Base-by-base conservation (phyloP, 2,329 filamentous ascomycete genomes). In the Fusarium irregulare region DNA sequence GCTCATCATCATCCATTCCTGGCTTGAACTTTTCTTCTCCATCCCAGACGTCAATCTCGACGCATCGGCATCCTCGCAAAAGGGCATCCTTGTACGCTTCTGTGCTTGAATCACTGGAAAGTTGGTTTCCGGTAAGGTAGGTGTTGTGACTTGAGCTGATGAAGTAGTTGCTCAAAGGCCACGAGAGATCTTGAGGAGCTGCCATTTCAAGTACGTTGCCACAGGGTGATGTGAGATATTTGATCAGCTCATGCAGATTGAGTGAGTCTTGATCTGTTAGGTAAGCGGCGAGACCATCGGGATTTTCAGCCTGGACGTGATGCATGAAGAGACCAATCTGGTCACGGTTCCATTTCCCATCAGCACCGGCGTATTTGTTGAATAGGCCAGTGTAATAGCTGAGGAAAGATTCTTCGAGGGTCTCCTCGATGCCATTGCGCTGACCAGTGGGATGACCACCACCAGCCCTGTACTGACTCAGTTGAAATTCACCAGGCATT, bases 71-170 rank as follows among this genome's bases (percentile, higher is more conserved):
- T 44, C 93, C 92, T 51, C 89, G 87, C 20, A 88, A 83, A 7
- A 98, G 87, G 6, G 92, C 92, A 76, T 90, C 88, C 70, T 87
- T 91, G 80, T 98, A 98, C 11, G 91, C 89, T 55, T 94, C 89
- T 1, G 91, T 88, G 30, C 91, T 93, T 55, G 92, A 91, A 59
- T 89, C 88, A 47, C 93, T 93, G 56, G 88, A 90, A 34, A 96
- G 84, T 78, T 97, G 94, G 74, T 97, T 93, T 3, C 94, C 94
- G 1, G 90, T 90, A 32, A 97, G 84, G 77, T 97, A 97, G 0
- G 94, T 98, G 78, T 98, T 98, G 82, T 98, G 94, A 76, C 93
- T 97, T 68, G 93, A 97, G 65, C 91, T 97, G 78, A 98, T 94
- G 78, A 93, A 98, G 82, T 97, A 98, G 77, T 97, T 93, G 41